These are phyloP conservation scores for Pseudonitzschia delicatissima DNA, from an alignment of 108 stramenopile genomes.

Conservation along the genomic window DNA sequence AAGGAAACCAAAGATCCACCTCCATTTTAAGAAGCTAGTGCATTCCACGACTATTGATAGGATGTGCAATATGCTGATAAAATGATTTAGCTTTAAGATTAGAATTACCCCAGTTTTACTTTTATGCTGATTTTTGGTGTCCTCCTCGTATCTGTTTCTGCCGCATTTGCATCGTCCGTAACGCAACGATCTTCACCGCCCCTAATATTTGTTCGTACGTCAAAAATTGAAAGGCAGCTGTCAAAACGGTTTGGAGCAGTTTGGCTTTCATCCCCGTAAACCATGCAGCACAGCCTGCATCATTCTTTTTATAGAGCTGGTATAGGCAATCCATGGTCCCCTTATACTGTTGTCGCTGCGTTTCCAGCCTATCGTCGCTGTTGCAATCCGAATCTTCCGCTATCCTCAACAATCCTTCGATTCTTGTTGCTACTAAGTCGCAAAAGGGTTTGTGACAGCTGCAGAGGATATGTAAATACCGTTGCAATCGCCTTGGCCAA, in stretches of 20 bases:
- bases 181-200: constrained; percentile 3
- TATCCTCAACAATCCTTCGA: not conserved
- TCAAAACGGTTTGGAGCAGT: constrained; percentile 87
- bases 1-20: constrained; percentile 62
- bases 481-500: constrained; percentile 88
- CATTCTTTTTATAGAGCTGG: constrained; percentile 48
- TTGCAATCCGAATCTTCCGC: not conserved
- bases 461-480: constrained; percentile 88
- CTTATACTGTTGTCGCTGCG: constrained; percentile 22
- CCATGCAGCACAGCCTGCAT: constrained; percentile 53
- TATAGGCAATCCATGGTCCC: constrained; percentile 71
- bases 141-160: not conserved
- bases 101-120: too few relatives aligned
- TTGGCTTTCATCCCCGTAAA: constrained; percentile 92
- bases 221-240: constrained; percentile 84
- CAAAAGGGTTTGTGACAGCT: constrained; percentile 58
- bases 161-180: not conserved
- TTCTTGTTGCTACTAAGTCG: constrained; percentile 6
- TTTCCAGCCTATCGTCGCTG: not conserved
- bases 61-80: too few relatives aligned
- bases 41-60: too few relatives aligned
- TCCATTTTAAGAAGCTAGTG: constrained; percentile 12
- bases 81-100: too few relatives aligned
- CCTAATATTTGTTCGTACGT: constrained; percentile 86
- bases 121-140: too few relatives aligned